Base-by-base conservation (phyloP, 2,329 filamentous ascomycete species). In the Calonectria montana region DNA sequence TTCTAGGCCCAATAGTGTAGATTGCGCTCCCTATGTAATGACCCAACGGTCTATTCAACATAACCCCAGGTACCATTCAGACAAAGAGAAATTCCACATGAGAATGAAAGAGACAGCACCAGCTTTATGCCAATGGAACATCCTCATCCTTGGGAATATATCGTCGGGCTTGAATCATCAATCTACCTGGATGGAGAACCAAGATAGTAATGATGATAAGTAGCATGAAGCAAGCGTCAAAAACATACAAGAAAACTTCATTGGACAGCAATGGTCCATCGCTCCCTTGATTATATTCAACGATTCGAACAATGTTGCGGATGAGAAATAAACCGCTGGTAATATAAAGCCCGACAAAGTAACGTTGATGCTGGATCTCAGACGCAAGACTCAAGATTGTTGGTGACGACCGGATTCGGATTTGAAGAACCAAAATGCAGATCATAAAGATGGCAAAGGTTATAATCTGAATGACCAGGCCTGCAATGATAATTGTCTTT, bases 371-470 rank as follows among this genome's bases (percentile, higher is more conserved):
- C 2, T 45, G 39, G 4, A 72, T 43, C 9, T 66, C 53, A 23
- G 10, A 13, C 1, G 35, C 35, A 21, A 71, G 43, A 2, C 31
- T 48, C 21, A 63, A 48, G 2, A 41, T 7, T 25, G 65, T 47
- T 16, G 70, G 47, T 27, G 48, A 67, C n/a, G 72, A 69, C 41
- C 16, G 16, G 9, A 88, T 80, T 0, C 86, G 82, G 1, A 62
- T 70, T 66, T 90, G 86, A 75, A 89, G 88, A 0, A 85, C 73
- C 1, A 81, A 73, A 0, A 84, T 82, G 0, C 85, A 82, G 2
- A 84, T 62, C 23, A 88, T 78, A 71, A 90, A 90, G 47, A 88
- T 82, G 12, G 80, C 80, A 69, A 90, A 90, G 64, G 88, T 85
- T 8, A 86, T 37, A 4, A 90, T 83, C 74, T 90, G 88, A 7